Conservation (phyloP, 176 grass and related monocot genomes). For the Aegilops umbellulata region DNA sequence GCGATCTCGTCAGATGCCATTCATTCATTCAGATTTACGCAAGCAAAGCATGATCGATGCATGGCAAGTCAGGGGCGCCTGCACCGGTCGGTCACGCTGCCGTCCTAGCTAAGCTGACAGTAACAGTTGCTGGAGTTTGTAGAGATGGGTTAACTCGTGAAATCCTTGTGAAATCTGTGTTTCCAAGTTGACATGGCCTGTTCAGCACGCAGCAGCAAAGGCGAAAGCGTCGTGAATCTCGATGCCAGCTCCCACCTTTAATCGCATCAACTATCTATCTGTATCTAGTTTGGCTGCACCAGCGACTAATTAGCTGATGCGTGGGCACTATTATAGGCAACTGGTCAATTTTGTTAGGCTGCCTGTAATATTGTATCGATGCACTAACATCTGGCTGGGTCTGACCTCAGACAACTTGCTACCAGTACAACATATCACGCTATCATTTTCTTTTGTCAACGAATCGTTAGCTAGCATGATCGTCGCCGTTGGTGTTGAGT, state of each 20-base stretch:
- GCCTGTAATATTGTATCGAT: neutral
- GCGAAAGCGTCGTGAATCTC: neutral
- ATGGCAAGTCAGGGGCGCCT: too few relatives aligned
- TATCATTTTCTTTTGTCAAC: neutral
- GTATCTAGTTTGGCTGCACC: neutral
- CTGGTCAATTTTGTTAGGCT: constrained; percentile 8
- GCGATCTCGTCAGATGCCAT: neutral
- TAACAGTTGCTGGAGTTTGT: neutral
- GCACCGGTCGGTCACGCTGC: neutral
- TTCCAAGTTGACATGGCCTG: neutral
- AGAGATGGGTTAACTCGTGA: neutral
- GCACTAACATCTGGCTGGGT: constrained; percentile 9
- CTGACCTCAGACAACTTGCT: neutral
- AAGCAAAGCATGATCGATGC: neutral
- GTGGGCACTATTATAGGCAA: neutral
- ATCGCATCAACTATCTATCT: neutral
- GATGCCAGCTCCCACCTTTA: neutral
- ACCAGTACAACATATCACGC: neutral
- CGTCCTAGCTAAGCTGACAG: neutral
- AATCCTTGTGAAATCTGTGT: neutral
- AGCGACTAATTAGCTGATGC: neutral
- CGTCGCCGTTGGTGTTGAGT: too few relatives aligned
- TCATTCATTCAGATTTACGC: neutral
- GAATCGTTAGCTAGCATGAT: neutral
- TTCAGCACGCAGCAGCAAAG: neutral